Base-by-base conservation (phyloP, 768 basidiomycete species). In the Lyophyllum semitale region DNA sequence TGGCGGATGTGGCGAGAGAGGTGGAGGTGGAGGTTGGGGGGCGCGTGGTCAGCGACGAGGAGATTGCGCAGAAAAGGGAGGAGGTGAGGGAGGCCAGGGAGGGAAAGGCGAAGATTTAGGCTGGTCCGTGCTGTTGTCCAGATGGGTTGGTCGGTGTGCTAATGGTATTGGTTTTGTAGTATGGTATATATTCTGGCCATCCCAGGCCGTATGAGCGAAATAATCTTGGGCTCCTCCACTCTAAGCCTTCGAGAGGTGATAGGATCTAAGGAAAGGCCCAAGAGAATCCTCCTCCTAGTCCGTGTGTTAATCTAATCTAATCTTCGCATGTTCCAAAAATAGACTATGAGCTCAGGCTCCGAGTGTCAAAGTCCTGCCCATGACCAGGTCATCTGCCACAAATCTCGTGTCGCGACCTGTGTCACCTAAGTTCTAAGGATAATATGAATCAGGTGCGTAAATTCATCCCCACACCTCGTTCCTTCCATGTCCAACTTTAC, bases 11-110 rank as follows among this genome's bases (percentile, higher is more conserved):
- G 43, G 87, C 84, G 0, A 71, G 77, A 48, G 88, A 91, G 64
- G 85, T 89, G 6, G 87, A 83, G 64, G 65, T 61, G 53, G 82
- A 81, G 64, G 67, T 85, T 20, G 77, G 79, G 17, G 89, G 88
- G 4, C 73, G 75, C 29, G 75, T 85, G 1, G 78, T 85, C 12
- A 85, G 75, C 47, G 88, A 89, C 47, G 84, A 88, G 58, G 87
- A 89, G 59, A 79, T 88, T 23, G 76, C 76, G 43, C 73, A 75
- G 52, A 79, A 79, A 59, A 81, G 81, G 67, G 73, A 65, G 53
- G 67, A 51, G 43, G 48, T 51, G 5, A 51, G 13, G 6, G 35
- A 25, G 22, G 17, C 42, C 17, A 18, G 35, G 22, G 43, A 27
- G 46, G 4, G 22, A 29, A 38, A 53, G 22, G 22, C 48, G 2